Evolutionary conservation across 192 early-diverging fungal genomes (phyloP).

Genomic region (Chytriomyces hyalinus): DNA sequence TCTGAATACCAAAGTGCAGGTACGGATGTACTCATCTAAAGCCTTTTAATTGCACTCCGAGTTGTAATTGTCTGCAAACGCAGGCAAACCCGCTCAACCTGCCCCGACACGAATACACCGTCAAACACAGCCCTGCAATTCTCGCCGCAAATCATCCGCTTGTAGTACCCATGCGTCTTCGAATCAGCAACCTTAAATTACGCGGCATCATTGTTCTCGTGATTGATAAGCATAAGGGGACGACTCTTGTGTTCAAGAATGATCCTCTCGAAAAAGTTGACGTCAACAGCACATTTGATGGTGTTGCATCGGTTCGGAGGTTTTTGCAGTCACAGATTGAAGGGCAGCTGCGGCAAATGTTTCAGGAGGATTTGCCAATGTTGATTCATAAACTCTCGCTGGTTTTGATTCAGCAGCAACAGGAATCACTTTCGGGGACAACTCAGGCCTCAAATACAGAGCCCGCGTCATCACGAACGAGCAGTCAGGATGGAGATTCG

Average conservation of each 20-base stretch:
- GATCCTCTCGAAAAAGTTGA: conserved; percentile 93
- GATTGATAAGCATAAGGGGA: conserved; percentile 90
- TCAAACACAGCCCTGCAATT: conserved; percentile 33
- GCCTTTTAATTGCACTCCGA: not conserved
- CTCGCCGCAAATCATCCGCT: conserved; percentile 92
- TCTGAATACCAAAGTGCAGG: conserved; percentile 92
- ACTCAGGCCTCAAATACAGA: not conserved
- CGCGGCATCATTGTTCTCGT: conserved; percentile 92
- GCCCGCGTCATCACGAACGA: not conserved
- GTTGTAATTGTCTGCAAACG: not conserved
- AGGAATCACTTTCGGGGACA: conserved; percentile 8
- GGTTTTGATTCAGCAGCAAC: conserved; percentile 53
- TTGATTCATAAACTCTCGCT: conserved; percentile 91
- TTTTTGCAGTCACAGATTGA: conserved; percentile 94
- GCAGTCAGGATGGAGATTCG: not conserved
- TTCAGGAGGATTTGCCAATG: conserved; percentile 82
- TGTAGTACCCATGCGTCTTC: conserved; percentile 93
- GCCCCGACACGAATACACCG: conserved; percentile 28
- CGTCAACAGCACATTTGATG: conserved; percentile 97
- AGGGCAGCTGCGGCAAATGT: conserved; percentile 73
- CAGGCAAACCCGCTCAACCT: conserved; percentile 76
- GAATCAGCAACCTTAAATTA: conserved; percentile 86
- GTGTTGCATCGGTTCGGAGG: conserved; percentile 81
- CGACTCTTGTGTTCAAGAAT: conserved; percentile 96
- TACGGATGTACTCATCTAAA: conserved; percentile 31